Evolutionary conservation across 805 yeast species (phyloP), one percentile per base, ranked within the genome.

Genomic region (Spathaspora sp.): DNA sequence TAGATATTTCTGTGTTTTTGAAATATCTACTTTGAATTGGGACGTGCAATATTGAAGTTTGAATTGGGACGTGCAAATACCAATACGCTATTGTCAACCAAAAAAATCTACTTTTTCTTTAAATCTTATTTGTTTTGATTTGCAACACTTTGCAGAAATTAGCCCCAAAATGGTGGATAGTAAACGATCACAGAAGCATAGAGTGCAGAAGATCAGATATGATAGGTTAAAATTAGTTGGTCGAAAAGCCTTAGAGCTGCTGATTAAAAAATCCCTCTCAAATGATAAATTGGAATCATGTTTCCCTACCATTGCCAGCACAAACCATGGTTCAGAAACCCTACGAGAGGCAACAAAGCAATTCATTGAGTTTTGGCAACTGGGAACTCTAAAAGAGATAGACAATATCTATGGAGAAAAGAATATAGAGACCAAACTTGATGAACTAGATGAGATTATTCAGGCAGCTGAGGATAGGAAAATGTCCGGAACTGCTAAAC

Each of bases 201-300:
- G 23, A 46, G 28, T 39, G 26, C 40, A 43, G 23, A 51, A 39
- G 23, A 72, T 83, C 9, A 67, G 89, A 44, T 81, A 68, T 55
- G 71, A 73, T 29, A 67, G 86, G 42, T 70, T 83, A 43, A 66
- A 70, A 49, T 73, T 77, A 50, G 82, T 82, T 5, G 75, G 81
- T 49, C 68, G 72, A 26, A 74, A 79, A 52, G 86, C 88, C 0
- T 68, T 84, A 26, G 77, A 78, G 26, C 83, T 79, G 57, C 75
- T 83, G 2, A 73, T 81, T 39, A 66, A 64, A 43, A 77, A 74
- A 55, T 71, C 82, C 42, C 68, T 82, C 40, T 72, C 76, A 20
- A 65, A 73, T 51, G 86, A 82, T 12, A 80, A 79, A 53, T 62
- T 83, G 20, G 65, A 70, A 48, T 60, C 75, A 18, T 83, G 87